phyloP scores from a whole-genome alignment of 2,329 filamentous ascomycete genomes.

The Aspergillus flavus region DNA sequence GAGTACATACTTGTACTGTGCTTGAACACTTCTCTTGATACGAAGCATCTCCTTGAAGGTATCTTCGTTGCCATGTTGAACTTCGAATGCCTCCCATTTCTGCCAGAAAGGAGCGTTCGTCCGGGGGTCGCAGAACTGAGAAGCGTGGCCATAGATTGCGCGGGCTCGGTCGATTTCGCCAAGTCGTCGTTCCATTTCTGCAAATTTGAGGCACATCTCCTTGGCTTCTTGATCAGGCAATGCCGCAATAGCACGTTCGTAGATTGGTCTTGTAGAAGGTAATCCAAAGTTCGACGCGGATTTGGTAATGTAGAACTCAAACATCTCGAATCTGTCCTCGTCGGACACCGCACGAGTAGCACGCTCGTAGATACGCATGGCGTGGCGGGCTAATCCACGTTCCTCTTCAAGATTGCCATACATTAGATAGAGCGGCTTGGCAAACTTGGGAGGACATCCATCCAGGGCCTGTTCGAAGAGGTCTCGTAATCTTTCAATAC shows the following conservation, averaged over 20 bases:
- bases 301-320: constrained; percentile 99
- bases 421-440: constrained; percentile 95
- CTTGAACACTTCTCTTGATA: constrained; percentile 95
- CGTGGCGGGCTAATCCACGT: constrained; percentile 87
- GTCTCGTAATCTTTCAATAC: constrained; percentile 90
- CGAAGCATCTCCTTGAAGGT: constrained; percentile 99
- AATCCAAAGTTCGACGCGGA: constrained; percentile 97
- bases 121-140: constrained; percentile 94
- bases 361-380: constrained; percentile 98
- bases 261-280: constrained; percentile 90
- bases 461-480: constrained; percentile 97
- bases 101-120: constrained; percentile 90
- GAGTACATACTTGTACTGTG: constrained; percentile 79
- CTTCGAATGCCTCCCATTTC: constrained; percentile 96
- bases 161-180: constrained; percentile 93
- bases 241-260: constrained; percentile 93
- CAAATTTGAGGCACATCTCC: constrained; percentile 98
- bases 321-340: constrained; percentile 95
- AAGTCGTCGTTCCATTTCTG: constrained; percentile 89
- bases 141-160: constrained; percentile 94
- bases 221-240: constrained; percentile 90
- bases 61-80: constrained; percentile 97
- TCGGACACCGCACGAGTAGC: constrained; percentile 93
- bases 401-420: constrained; percentile 98
- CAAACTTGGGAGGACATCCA: constrained; percentile 91